Evolutionary conservation across 2,329 filamentous ascomycete genomes (phyloP).

Genomic region (Fusarium nygamai): DNA sequence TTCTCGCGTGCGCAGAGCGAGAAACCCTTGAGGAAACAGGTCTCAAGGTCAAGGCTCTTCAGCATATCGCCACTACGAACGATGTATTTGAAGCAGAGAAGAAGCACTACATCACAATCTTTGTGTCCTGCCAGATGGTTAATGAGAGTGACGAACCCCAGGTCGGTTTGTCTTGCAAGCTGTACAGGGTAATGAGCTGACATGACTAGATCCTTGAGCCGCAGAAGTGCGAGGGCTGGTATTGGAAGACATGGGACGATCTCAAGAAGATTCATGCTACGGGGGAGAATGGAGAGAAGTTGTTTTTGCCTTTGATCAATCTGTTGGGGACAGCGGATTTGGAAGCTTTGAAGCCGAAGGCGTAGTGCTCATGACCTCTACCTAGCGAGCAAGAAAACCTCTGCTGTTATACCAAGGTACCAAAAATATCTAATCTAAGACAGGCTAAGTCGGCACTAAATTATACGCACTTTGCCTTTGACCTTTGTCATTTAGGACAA

Average conservation of each 20-base stretch:
- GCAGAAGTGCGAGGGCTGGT: conserved; percentile 62
- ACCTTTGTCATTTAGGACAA: not conserved
- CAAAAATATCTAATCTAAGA: not conserved
- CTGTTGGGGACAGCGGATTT: conserved; percentile 41
- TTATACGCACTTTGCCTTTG: fast-evolving
- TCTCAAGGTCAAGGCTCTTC: conserved; percentile 61
- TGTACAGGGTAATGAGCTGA: not conserved
- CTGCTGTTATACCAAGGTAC: not conserved
- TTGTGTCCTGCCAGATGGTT: conserved; percentile 64
- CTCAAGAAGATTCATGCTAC: conserved; percentile 45
- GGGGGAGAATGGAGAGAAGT: conserved; percentile 28
- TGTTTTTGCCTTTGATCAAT: conserved; percentile 49
- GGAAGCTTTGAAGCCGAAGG: conserved; percentile 22
- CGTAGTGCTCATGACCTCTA: fast-evolving
- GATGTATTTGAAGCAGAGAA: conserved; percentile 67
- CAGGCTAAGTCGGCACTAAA: fast-evolving
- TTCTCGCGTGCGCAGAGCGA: conserved; percentile 69
- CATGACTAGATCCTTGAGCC: conserved; percentile 54
- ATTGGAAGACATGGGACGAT: conserved; percentile 58
- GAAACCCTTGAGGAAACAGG: conserved; percentile 79
- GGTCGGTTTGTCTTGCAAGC: conserved; percentile 54
- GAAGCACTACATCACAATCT: conserved; percentile 81
- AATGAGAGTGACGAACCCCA: conserved; percentile 60
- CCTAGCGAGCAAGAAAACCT: not conserved
- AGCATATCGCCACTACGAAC: conserved; percentile 71